Percentiles rank a stretch among this genome's conserved stretches.
These are phyloP conservation scores for Suillus discolor DNA, from an alignment of 768 basidiomycete species.

Conservation along the genomic window DNA sequence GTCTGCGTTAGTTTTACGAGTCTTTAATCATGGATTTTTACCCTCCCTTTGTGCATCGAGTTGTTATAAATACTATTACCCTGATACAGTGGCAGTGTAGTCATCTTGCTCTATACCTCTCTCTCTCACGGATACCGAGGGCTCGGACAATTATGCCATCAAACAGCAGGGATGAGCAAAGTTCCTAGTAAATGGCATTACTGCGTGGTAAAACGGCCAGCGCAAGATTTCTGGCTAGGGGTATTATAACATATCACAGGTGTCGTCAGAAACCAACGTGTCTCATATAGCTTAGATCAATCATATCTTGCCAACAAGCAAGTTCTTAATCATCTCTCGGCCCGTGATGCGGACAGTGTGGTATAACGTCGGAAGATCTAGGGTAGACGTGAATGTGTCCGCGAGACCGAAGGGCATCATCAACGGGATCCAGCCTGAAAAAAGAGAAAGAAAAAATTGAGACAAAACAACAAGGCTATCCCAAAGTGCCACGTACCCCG, in stretches of 20 bases:
- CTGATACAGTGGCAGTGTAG: neutral
- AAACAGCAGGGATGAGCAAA: neutral
- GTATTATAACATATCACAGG: neutral
- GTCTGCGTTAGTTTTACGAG: neutral
- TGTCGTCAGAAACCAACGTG: neutral
- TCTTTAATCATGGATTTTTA: neutral
- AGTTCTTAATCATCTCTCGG: constrained; percentile 81
- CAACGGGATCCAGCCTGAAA: constrained; percentile 90
- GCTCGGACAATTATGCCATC: neutral
- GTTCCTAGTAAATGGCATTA: neutral
- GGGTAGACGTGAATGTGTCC: constrained; percentile 84
- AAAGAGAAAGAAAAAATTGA: neutral
- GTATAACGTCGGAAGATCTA: constrained; percentile 84
- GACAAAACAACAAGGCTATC: neutral
- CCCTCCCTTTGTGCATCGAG: neutral
- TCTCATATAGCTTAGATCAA: constrained; percentile 31
- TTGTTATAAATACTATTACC: neutral
- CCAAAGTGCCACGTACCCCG: constrained; percentile 57
- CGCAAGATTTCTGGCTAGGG: neutral
- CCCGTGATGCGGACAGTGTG: constrained; percentile 76
- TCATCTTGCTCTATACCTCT: neutral
- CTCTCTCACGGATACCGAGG: neutral
- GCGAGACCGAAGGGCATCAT: constrained; percentile 96
- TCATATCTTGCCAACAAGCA: constrained; percentile 86
- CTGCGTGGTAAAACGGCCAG: neutral